phyloP scores from a whole-genome alignment of 1,284 basidiomycete genomes.

The Cutaneotrichosporon dermatis region DNA sequence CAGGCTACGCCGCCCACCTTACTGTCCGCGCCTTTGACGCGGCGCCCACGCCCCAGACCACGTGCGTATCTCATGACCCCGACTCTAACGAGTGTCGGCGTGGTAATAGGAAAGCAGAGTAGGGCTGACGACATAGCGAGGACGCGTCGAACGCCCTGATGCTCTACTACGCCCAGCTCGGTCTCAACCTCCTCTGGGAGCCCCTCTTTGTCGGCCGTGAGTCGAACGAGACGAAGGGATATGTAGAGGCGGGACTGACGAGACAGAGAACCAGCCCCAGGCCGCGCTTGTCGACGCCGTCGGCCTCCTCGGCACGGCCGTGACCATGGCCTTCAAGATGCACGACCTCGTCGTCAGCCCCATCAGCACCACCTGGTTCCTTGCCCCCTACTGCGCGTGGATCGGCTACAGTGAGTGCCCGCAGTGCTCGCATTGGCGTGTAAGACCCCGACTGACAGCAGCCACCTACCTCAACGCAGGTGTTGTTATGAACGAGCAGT shows the following conservation, averaged over 20 bases:
- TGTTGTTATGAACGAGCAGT: slow-evolving; percentile 40
- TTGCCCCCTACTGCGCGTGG: slow-evolving; percentile 59
- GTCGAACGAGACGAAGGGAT: too few species aligned
- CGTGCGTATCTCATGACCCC: too few species aligned
- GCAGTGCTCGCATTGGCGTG: not conserved
- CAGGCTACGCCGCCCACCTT: slow-evolving; percentile 71
- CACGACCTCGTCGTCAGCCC: slow-evolving; percentile 53
- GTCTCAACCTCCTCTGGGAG: slow-evolving; percentile 64
- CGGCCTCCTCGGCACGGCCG: slow-evolving; percentile 59
- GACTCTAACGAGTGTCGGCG: too few species aligned
- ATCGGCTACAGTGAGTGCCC: slow-evolving; percentile 41
- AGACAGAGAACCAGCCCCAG: slow-evolving; percentile 35
- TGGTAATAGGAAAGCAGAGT: too few species aligned
- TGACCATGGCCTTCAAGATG: slow-evolving; percentile 62
- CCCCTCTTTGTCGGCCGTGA: slow-evolving; percentile 66
- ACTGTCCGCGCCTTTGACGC: slow-evolving; percentile 58
- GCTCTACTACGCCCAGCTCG: slow-evolving; percentile 68
- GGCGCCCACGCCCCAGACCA: slow-evolving; percentile 49
- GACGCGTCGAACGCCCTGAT: slow-evolving; percentile 56
- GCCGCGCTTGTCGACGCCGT: slow-evolving; percentile 61
- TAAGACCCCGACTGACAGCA: not conserved
- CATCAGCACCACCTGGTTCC: slow-evolving; percentile 57
- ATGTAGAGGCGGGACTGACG: too few species aligned
- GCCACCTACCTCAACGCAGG: slow-evolving; percentile 65
- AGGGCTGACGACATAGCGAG: slow-evolving; percentile 46